Evolutionary conservation across 352 stramenopile species (phyloP).

Genomic region (Globisporangium middletonii): DNA sequence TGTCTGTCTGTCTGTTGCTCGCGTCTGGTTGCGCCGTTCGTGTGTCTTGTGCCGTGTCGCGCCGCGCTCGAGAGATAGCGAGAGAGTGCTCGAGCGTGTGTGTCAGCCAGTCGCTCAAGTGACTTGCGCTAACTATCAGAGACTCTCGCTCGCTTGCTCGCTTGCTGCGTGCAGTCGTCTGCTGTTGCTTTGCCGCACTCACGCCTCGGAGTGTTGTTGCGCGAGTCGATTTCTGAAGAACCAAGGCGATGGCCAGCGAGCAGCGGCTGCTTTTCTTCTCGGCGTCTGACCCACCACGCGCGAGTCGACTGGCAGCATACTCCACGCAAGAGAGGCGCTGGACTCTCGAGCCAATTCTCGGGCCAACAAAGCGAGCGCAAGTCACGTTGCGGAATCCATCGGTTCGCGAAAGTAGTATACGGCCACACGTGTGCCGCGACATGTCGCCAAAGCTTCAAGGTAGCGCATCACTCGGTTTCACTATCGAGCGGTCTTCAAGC

Average conservation of each 20-base stretch:
- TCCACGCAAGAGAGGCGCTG: not conserved
- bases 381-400: not conserved
- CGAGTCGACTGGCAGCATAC: not conserved
- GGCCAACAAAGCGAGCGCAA: not conserved
- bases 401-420: no score
- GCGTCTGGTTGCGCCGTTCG: not conserved
- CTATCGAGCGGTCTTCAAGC: no score
- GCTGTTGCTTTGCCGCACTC: no score
- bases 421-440: no score
- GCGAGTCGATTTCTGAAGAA: conserved; percentile 1
- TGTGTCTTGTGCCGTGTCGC: not conserved
- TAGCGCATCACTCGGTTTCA: no score
- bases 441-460: no score
- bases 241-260: not conserved
- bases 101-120: not conserved
- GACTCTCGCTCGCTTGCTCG: not conserved
- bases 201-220: not conserved
- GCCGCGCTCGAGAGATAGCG: not conserved
- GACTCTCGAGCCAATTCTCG: not conserved
- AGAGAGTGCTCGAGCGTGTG: not conserved
- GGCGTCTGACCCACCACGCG: not conserved
- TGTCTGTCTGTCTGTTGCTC: not conserved
- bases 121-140: conserved; percentile 1
- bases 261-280: conserved; percentile 2
- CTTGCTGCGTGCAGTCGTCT: not conserved